Evolutionary conservation across 192 early-diverging fungal genomes (phyloP), one percentile per base, ranked within the genome.

Genomic region (Coemansia sp.): DNA sequence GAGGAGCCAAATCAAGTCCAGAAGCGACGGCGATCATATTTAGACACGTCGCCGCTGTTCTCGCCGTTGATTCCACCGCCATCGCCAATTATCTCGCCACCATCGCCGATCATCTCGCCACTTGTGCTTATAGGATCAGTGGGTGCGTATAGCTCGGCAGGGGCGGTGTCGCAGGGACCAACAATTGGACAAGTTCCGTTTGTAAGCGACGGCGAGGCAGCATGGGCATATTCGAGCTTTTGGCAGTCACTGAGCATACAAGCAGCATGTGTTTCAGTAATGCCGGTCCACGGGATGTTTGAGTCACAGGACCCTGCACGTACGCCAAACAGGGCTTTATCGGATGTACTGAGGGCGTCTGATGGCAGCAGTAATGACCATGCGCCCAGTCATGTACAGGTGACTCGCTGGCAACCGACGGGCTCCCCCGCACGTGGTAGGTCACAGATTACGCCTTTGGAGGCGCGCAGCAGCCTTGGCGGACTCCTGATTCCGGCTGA

Each of bases 161-260:
- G 6, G 1, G 12, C 28, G 6, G 28, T 31, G 3, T n/a, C 46
- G 4, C 17, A 9, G 21, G 46, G 58, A 6, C 67, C 67, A 31
- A 51, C 61, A 2, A 24, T 64, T 2, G 68, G 38, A 18, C 56
- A 70, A 5, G 50, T 74, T 18, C 73, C 71, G 24, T 68, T 64
- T 62, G 24, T 64, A 11, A 36, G 15, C 14, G 67, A 69, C 11
- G 44, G 61, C 20, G 60, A 66, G 28, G 63, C 67, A 5, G 61
- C 26, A 3, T 74, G 73, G 73, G 44, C 53, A 25, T 69, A 54
- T 14, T 4, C 34, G 15, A 47, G 28, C 1, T 18, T 74, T 14
- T 74, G 73, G 73, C 63, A 64, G 3, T 47, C 52, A 5, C 48
- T 74, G 37, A 40, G 51, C 8, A 68, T 74, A 12, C 67, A 74